Conservation (phyloP, 805 yeast species). For the Grigorovia transvaalensis region DNA sequence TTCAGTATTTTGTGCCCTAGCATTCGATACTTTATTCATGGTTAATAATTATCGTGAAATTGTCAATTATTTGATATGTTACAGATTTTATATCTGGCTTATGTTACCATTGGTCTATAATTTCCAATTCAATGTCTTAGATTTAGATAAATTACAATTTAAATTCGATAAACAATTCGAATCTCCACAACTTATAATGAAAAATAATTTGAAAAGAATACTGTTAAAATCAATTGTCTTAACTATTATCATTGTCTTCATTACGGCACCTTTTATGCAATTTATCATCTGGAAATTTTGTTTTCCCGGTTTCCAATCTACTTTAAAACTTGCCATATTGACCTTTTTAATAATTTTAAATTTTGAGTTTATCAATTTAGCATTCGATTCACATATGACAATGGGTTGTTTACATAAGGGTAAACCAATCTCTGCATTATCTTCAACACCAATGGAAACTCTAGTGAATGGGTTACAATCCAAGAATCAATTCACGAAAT, state of each 20-base stretch:
- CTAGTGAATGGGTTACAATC: constrained; percentile 54
- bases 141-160: constrained; percentile 45
- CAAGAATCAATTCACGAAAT: constrained; percentile 37
- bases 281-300: constrained; percentile 33
- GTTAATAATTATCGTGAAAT: constrained; percentile 6
- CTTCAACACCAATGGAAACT: constrained; percentile 53
- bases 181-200: constrained; percentile 29
- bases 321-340: constrained; percentile 27
- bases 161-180: constrained; percentile 30
- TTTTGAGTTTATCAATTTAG: constrained; percentile 49
- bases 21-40: constrained; percentile 15
- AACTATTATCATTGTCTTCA: constrained; percentile 13
- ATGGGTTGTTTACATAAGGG: constrained; percentile 65
- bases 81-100: constrained; percentile 25
- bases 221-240: constrained; percentile 27
- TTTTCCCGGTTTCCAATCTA: constrained; percentile 23
- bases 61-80: constrained; percentile 1
- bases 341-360: constrained; percentile 29
- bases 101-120: constrained; percentile 38
- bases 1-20: constrained; percentile 17
- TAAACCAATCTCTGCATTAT: constrained; percentile 44
- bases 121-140: constrained; percentile 40
- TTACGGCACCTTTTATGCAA: constrained; percentile 18
- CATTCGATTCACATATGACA: constrained; percentile 55
- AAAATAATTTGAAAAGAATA: constrained; percentile 21